Evolutionary conservation across 2,329 filamentous ascomycete species (phyloP).

Genomic region (Colletotrichum siamense): DNA sequence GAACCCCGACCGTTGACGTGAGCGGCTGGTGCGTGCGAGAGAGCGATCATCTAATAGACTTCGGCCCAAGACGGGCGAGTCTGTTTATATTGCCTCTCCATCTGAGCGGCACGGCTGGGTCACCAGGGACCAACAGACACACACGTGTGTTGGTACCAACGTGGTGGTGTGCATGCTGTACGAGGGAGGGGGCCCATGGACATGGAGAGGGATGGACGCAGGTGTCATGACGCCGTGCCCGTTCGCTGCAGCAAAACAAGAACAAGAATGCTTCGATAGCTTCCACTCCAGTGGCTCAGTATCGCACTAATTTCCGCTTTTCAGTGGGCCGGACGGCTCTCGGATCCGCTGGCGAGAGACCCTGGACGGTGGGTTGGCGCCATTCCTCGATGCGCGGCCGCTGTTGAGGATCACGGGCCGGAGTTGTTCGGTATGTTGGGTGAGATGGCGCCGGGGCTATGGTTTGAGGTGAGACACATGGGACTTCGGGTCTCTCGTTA

Average conservation of each 20-base stretch:
- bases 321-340: conserved; percentile 1
- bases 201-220: background rate
- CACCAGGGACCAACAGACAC: background rate
- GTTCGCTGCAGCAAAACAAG: background rate
- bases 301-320: conserved; percentile 8
- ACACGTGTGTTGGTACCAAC: background rate
- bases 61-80: background rate
- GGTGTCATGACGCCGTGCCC: background rate
- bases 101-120: background rate
- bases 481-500: background rate
- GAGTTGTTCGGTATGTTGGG: background rate
- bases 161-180: background rate
- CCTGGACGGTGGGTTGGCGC: background rate
- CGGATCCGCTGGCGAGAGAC: background rate
- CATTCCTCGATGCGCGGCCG: background rate
- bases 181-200: background rate
- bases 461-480: background rate
- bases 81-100: conserved; percentile 10
- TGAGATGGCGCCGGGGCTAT: background rate
- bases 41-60: background rate
- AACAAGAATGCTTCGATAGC: conserved; percentile 3
- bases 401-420: background rate
- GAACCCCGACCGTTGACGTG: background rate
- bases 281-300: background rate
- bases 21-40: conserved; percentile 2